Percentiles rank a stretch among this genome's conserved stretches.
Evolutionary conservation across 371 early-diverging fungal species (phyloP).

Genomic region (Apophysomyces sp.): DNA sequence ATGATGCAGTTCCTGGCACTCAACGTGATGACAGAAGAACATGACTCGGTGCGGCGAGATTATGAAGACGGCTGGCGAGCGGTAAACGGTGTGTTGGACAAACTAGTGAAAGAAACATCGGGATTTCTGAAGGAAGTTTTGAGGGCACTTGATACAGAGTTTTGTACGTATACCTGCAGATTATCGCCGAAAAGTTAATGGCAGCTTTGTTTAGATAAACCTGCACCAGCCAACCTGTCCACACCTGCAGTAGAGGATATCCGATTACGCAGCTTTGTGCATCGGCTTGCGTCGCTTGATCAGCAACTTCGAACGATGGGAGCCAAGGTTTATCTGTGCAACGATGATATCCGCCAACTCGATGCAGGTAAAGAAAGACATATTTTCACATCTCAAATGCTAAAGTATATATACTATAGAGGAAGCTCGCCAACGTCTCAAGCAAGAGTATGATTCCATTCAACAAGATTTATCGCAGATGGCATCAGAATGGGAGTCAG

Average conservation of each 20-base stretch:
- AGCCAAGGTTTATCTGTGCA: conserved; percentile 49
- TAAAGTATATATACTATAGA: background rate
- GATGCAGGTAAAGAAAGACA: conserved; percentile 20
- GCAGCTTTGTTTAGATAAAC: conserved; percentile 25
- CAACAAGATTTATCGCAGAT: conserved; percentile 38
- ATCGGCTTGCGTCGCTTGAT: conserved; percentile 39
- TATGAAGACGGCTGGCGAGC: conserved; percentile 33
- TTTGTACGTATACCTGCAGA: conserved; percentile 28
- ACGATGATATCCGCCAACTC: conserved; percentile 43
- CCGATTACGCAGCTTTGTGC: conserved; percentile 36
- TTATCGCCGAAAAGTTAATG: background rate
- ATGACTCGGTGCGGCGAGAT: conserved; percentile 25
- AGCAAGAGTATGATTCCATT: conserved; percentile 37
- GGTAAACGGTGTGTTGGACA: conserved; percentile 28
- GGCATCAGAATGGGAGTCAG: conserved; percentile 43
- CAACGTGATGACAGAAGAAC: conserved; percentile 30
- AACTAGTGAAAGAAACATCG: conserved; percentile 26
- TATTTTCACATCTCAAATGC: background rate
- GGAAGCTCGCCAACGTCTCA: conserved; percentile 18
- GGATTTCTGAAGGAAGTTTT: conserved; percentile 25
- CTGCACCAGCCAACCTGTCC: conserved; percentile 8
- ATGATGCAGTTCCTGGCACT: conserved; percentile 47
- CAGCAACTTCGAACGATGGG: conserved; percentile 48
- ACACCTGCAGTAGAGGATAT: conserved; percentile 10
- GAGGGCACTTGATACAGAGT: conserved; percentile 33